Evolutionary conservation across 306 rosid species (phyloP), one percentile per base, ranked within the genome.

Genomic region (Vicia villosa): DNA sequence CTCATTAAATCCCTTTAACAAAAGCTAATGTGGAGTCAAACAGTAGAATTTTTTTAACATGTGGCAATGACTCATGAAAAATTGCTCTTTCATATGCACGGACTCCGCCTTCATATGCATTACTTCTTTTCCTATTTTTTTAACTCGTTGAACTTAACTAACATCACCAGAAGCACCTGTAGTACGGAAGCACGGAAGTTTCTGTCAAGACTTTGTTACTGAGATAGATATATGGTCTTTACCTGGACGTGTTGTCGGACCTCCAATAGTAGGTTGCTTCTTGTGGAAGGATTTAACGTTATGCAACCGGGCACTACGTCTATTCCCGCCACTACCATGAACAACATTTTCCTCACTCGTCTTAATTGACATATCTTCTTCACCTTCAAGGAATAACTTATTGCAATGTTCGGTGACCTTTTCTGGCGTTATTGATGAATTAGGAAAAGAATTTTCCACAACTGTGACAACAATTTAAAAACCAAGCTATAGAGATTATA

Each of bases 231-330:
- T n/a, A n/a, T n/a, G 54, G 37, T 47, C 38, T 71, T 66, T 66
- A 41, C 14, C 38, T 60, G 41, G 54, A 74, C 26, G 45, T 51
- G 77, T 76, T 28, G 8, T 14, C 55, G 51, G 22, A 76, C 34
- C 43, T 63, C 78, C 63, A 65, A 77, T 74, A 65, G 63, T 58
- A 5, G 63, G 61, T 55, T 45, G 50, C 52, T 59, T 70, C 73
- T 59, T 68, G 68, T 21, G 69, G 14, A 11, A 8, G 56, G 15
- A 32, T 32, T 26, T 5, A 26, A 26, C 5, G 26, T 56, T 70
- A 41, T 10, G 74, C 66, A 75, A 72, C 20, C 63, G 72, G 16
- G 51, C 65, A 49, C 73, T 43, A 54, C 30, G 19, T 70, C 70
- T 57, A 36, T 20, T 49, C 19, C 43, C 4, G 5, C 15, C 68